Percentiles rank a stretch among this genome's conserved stretches.
These are phyloP conservation scores for Cryptococcus floricola DNA, from an alignment of 1,284 basidiomycete genomes.

Conservation along the genomic window DNA sequence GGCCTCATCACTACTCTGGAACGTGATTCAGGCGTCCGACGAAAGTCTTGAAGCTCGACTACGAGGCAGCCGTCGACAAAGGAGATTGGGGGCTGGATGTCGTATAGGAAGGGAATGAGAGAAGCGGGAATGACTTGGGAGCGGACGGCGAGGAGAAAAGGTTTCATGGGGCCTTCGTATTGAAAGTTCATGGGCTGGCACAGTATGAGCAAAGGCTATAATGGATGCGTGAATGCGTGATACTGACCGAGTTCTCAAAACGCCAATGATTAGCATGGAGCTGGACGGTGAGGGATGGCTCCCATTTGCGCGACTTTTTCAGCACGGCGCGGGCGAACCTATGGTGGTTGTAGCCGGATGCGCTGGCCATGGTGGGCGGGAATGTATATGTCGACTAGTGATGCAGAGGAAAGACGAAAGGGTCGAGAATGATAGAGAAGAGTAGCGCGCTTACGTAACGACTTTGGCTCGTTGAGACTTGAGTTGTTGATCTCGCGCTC, in stretches of 20 bases:
- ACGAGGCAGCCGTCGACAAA: slow-evolving; percentile 50
- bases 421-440: not conserved
- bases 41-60: slow-evolving; percentile 48
- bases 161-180: slow-evolving; percentile 50
- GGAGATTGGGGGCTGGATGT: slow-evolving; percentile 42
- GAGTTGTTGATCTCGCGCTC: not conserved
- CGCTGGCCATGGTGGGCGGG: slow-evolving; percentile 41
- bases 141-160: slow-evolving; percentile 48
- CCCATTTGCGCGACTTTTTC: slow-evolving; percentile 49
- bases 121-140: slow-evolving; percentile 47
- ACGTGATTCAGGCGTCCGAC: slow-evolving; percentile 28
- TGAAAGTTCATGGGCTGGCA: slow-evolving; percentile 26
- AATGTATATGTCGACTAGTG: not conserved
- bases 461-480: no score
- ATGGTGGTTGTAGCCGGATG: slow-evolving; percentile 50
- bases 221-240: not conserved
- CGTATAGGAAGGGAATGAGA: slow-evolving; percentile 47
- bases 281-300: slow-evolving; percentile 47
- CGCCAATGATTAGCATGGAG: slow-evolving; percentile 45
- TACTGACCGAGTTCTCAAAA: slow-evolving; percentile 46
- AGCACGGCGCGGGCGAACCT: slow-evolving; percentile 47
- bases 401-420: not conserved
- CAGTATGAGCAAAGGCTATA: not conserved
- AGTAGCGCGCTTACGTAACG: not conserved
- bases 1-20: slow-evolving; percentile 49